A percentile compares a stretch with the other conserved stretches of the same genome.
Evolutionary conservation across 129 eudicot genomes (phyloP).

Genomic region (Escallonia herrerae): DNA sequence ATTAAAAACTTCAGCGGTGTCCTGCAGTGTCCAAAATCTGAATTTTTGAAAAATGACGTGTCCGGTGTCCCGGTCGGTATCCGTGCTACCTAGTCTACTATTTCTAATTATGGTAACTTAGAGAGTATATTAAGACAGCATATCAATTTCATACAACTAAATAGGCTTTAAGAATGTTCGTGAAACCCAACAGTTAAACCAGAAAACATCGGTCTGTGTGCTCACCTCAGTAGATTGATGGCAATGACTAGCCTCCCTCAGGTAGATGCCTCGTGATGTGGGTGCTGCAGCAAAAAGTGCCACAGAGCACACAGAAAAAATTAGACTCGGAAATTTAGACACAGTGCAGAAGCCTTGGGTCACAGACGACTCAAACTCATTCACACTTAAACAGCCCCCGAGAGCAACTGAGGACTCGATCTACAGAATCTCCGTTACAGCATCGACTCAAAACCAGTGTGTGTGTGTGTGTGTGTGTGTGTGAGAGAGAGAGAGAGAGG

Average conservation of each 20-base stretch:
- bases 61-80: too few relatives aligned
- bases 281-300: conserved; percentile 50
- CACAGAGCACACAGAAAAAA: background rate
- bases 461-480: too few relatives aligned
- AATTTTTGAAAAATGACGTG: too few relatives aligned
- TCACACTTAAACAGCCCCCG: background rate
- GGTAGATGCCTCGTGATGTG: conserved; percentile 83
- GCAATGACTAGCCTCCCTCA: conserved; percentile 74
- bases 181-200: background rate
- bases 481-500: conserved; percentile 8
- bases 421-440: background rate
- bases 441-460: background rate
- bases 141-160: background rate
- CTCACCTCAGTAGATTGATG: conserved; percentile 73
- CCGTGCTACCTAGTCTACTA: too few relatives aligned
- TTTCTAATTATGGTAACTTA: too few relatives aligned
- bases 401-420: background rate
- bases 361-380: background rate
- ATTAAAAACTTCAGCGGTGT: too few relatives aligned
- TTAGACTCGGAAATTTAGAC: background rate
- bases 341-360: background rate
- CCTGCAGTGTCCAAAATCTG: too few relatives aligned
- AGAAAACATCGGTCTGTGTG: background rate
- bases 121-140: background rate
- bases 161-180: background rate